A percentile compares a stretch with the other conserved stretches of the same genome.
Conservation (phyloP, 176 grass and related monocot species). For the Rhynchospora tenuis region DNA sequence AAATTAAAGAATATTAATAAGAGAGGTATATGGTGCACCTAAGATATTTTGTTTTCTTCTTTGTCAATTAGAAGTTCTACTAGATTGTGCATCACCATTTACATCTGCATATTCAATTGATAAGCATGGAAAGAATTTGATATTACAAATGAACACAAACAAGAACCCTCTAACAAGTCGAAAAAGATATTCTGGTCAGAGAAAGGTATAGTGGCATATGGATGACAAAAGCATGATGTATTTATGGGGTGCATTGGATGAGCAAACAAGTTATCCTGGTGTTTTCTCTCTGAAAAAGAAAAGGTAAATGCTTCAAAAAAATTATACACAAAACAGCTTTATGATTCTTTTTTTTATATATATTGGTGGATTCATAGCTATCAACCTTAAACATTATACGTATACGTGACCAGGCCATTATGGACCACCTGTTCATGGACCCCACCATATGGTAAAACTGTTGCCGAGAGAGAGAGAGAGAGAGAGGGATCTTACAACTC, state of each 20-base stretch:
- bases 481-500: conserved; percentile 65
- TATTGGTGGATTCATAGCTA: not conserved
- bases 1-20: not conserved
- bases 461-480: not conserved
- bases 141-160: not conserved
- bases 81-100: not conserved
- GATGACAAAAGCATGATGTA: too few species aligned
- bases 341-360: not conserved
- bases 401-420: not conserved
- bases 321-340: not conserved
- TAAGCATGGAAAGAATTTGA: not conserved
- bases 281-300: not conserved
- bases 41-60: not conserved
- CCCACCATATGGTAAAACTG: not conserved
- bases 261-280: not conserved
- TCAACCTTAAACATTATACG: not conserved
- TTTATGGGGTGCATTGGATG: not conserved
- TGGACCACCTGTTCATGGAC: not conserved
- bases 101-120: not conserved
- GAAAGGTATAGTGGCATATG: not conserved
- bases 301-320: not conserved
- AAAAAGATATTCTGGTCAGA: not conserved
- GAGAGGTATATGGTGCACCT: not conserved
- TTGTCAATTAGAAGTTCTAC: not conserved
- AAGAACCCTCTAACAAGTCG: not conserved